These are phyloP conservation scores for Cercospora janseana DNA, from an alignment of 2,329 filamentous ascomycete genomes.

Conservation along the genomic window DNA sequence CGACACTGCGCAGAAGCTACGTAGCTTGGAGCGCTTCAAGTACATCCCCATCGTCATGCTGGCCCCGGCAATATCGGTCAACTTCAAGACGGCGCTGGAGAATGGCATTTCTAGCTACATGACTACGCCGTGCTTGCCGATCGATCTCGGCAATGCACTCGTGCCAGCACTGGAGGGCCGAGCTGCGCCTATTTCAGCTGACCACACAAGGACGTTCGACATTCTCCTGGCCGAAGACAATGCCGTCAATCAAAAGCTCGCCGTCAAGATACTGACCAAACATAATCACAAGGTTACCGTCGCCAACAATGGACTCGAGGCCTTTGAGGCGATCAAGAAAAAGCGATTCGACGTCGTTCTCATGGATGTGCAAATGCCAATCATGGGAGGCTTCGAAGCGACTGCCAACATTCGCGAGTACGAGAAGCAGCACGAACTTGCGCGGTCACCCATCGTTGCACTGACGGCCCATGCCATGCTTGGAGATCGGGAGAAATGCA, in stretches of 20 bases:
- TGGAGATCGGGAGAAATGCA: slow-evolving; percentile 95
- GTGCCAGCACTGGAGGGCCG: slow-evolving; percentile 91
- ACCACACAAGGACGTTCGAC: slow-evolving; percentile 93
- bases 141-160: slow-evolving; percentile 94
- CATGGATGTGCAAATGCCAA: slow-evolving; percentile 99
- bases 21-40: slow-evolving; percentile 91
- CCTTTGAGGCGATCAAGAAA: slow-evolving; percentile 85
- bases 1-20: slow-evolving; percentile 78
- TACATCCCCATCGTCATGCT: slow-evolving; percentile 94
- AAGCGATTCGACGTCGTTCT: slow-evolving; percentile 94
- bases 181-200: slow-evolving; percentile 84
- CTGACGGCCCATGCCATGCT: slow-evolving; percentile 98
- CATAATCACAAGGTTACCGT: slow-evolving; percentile 92
- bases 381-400: slow-evolving; percentile 98
- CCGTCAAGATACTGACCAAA: slow-evolving; percentile 95
- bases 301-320: slow-evolving; percentile 91
- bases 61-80: slow-evolving; percentile 84
- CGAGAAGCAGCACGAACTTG: slow-evolving; percentile 74
- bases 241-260: slow-evolving; percentile 90
- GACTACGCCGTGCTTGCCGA: slow-evolving; percentile 91
- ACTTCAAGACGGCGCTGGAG: slow-evolving; percentile 87
- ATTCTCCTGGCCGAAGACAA: slow-evolving; percentile 96
- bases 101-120: slow-evolving; percentile 98
- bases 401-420: slow-evolving; percentile 96
- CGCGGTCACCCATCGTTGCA: slow-evolving; percentile 91